Conservation (phyloP, 305 asterid species). For the Andrographis paniculata region DNA sequence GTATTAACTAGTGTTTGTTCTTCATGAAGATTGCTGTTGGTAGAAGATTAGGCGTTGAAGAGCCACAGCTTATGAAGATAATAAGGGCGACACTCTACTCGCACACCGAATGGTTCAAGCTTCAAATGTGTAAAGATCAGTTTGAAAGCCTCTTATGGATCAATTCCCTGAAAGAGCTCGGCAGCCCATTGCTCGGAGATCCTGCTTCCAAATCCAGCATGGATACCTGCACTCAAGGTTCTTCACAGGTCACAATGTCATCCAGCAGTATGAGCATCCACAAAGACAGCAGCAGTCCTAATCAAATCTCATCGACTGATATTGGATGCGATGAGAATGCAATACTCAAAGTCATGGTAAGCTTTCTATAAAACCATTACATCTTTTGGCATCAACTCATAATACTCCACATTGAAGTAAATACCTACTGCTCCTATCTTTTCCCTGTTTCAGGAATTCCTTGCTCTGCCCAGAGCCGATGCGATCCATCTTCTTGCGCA, state of each 20-base stretch:
- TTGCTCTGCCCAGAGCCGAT: slow-evolving; percentile 90
- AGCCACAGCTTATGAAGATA: slow-evolving; percentile 93
- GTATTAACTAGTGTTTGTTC: slow-evolving; percentile 15
- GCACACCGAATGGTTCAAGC: slow-evolving; percentile 90
- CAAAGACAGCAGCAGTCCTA: slow-evolving; percentile 73
- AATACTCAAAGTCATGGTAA: slow-evolving; percentile 91
- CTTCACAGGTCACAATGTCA: slow-evolving; percentile 63
- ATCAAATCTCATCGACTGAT: slow-evolving; percentile 56
- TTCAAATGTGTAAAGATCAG: slow-evolving; percentile 93
- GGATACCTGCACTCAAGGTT: slow-evolving; percentile 62
- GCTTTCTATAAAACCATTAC: slow-evolving; percentile 14
- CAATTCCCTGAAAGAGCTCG: slow-evolving; percentile 59
- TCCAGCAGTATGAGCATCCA: slow-evolving; percentile 48
- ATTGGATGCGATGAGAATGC: slow-evolving; percentile 80
- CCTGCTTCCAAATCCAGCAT: slow-evolving; percentile 43
- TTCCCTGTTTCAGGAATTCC: slow-evolving; percentile 68
- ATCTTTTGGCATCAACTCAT: background rate
- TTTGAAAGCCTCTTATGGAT: slow-evolving; percentile 80
- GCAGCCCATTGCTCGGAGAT: slow-evolving; percentile 46
- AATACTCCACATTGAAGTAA: too few species aligned
- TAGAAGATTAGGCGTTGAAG: slow-evolving; percentile 74
- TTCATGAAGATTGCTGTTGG: slow-evolving; percentile 78
- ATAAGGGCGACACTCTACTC: slow-evolving; percentile 65
- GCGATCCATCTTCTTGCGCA: slow-evolving; percentile 95
- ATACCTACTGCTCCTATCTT: too few species aligned